These are phyloP conservation scores for Plasmopara viticola DNA, from an alignment of 352 stramenopile species.

Conservation along the genomic window DNA sequence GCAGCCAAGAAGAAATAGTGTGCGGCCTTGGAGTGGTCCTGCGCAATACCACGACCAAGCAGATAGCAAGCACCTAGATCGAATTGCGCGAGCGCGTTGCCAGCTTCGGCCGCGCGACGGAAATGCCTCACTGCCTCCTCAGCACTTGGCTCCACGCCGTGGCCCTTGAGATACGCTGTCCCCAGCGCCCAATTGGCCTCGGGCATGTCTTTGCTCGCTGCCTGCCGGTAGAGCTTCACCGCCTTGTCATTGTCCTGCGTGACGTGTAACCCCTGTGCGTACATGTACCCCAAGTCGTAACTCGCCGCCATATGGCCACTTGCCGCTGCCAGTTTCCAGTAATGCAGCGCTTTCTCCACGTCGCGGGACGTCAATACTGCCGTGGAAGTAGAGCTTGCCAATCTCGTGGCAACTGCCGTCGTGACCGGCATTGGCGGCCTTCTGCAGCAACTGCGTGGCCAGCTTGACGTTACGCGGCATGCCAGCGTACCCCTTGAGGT, in stretches of 20 bases:
- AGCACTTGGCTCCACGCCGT: slow-evolving; percentile 23
- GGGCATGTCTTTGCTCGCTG: slow-evolving; percentile 55
- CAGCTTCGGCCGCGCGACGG: slow-evolving; percentile 49
- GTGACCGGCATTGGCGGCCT: slow-evolving; percentile 63
- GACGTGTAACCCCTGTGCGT: slow-evolving; percentile 65
- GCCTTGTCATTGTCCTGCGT: slow-evolving; percentile 44
- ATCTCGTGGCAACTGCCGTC: slow-evolving; percentile 65
- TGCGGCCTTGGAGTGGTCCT: slow-evolving; percentile 46
- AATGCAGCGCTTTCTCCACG: slow-evolving; percentile 38
- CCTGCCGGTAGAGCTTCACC: slow-evolving; percentile 49
- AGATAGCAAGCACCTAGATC: slow-evolving; percentile 76
- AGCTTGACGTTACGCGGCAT: slow-evolving; percentile 43
- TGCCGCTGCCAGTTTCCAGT: slow-evolving; percentile 57
- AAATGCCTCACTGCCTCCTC: slow-evolving; percentile 49
- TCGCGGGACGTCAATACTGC: slow-evolving; percentile 30
- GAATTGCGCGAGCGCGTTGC: slow-evolving; percentile 61
- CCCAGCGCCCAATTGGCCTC: slow-evolving; percentile 63
- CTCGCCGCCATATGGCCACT: slow-evolving; percentile 62
- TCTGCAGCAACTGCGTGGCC: slow-evolving; percentile 46
- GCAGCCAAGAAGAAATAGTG: slow-evolving; percentile 76
- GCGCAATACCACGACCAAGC: slow-evolving; percentile 56
- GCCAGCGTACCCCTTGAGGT: slow-evolving; percentile 47
- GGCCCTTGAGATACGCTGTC: slow-evolving; percentile 44
- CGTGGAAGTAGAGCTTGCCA: slow-evolving; percentile 66
- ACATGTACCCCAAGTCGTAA: slow-evolving; percentile 76